phyloP scores from a whole-genome alignment of 441 rosid species.

The Arabidopsis hybrid region DNA sequence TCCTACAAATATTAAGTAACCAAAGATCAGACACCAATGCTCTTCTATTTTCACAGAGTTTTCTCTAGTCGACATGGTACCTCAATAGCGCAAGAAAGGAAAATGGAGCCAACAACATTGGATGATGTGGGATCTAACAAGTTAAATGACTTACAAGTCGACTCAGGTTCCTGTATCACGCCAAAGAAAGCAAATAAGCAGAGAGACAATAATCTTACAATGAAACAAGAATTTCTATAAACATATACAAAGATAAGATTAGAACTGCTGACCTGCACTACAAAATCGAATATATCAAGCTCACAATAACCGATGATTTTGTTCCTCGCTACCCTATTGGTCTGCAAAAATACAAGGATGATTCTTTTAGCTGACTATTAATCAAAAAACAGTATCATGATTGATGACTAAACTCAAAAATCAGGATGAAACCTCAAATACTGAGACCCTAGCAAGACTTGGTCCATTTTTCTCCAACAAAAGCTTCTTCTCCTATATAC shows the following conservation, averaged over 20 bases:
- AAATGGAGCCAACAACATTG: constrained; percentile 69
- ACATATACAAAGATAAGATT: neutral
- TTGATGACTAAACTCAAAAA: neutral
- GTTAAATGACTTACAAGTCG: constrained; percentile 61
- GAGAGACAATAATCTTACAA: neutral
- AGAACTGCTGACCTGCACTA: constrained; percentile 54
- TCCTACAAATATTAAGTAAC: constrained; percentile 61
- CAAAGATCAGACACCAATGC: constrained; percentile 37
- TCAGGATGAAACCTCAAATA: constrained; percentile 65
- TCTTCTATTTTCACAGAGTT: constrained; percentile 7
- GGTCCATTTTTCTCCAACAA: constrained; percentile 87
- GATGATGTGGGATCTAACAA: constrained; percentile 79
- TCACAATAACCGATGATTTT: constrained; percentile 80
- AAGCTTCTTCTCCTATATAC: constrained; percentile 81
- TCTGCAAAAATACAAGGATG: constrained; percentile 56
- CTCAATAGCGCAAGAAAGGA: constrained; percentile 85
- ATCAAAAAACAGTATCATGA: neutral
- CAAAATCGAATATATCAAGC: constrained; percentile 77
- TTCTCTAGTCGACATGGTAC: constrained; percentile 42
- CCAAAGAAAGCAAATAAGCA: neutral
- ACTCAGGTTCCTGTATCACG: constrained; percentile 66
- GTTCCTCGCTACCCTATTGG: constrained; percentile 77
- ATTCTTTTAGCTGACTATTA: neutral
- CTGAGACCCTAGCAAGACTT: constrained; percentile 80
- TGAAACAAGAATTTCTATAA: neutral